These are phyloP conservation scores for Fusarium temperatum DNA, from an alignment of 2,329 filamentous ascomycete genomes.

Conservation along the genomic window DNA sequence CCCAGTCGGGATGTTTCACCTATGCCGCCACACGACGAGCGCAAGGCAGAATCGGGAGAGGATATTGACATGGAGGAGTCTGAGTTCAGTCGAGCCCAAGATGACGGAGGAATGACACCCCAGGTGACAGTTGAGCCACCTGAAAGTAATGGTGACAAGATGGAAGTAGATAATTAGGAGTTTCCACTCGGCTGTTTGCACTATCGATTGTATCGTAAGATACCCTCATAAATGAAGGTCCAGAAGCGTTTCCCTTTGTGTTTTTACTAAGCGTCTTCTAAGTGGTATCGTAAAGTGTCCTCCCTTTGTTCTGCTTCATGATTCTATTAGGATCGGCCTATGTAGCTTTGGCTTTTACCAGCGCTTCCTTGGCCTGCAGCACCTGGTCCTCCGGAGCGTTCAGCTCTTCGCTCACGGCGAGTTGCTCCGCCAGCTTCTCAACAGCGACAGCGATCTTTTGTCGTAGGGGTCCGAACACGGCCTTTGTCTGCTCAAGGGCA, in stretches of 20 bases:
- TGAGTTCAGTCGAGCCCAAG: slow-evolving; percentile 49
- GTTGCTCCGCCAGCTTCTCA: slow-evolving; percentile 76
- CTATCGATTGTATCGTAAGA: slow-evolving; percentile 28
- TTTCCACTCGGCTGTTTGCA: background rate
- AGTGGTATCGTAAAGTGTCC: slow-evolving; percentile 32
- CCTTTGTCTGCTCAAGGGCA: slow-evolving; percentile 88
- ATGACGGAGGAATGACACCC: slow-evolving; percentile 55
- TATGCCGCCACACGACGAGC: slow-evolving; percentile 41
- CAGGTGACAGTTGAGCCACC: slow-evolving; percentile 61
- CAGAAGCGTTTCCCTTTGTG: slow-evolving; percentile 3
- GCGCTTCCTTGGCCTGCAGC: slow-evolving; percentile 62
- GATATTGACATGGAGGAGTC: slow-evolving; percentile 68
- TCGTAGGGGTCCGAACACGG: slow-evolving; percentile 77
- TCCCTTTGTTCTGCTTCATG: background rate
- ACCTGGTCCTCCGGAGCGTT: slow-evolving; percentile 60
- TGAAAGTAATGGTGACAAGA: slow-evolving; percentile 63
- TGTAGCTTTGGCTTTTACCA: slow-evolving; percentile 58
- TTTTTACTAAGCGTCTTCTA: slow-evolving; percentile 3
- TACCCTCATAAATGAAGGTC: slow-evolving; percentile 39
- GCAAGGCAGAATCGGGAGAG: slow-evolving; percentile 56
- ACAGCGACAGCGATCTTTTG: slow-evolving; percentile 77
- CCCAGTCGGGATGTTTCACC: slow-evolving; percentile 44
- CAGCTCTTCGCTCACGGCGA: slow-evolving; percentile 69
- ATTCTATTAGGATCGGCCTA: slow-evolving; percentile 16
- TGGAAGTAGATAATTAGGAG: slow-evolving; percentile 67